phyloP scores from a whole-genome alignment of 108 stramenopile species.

The Ochromonas danica region DNA sequence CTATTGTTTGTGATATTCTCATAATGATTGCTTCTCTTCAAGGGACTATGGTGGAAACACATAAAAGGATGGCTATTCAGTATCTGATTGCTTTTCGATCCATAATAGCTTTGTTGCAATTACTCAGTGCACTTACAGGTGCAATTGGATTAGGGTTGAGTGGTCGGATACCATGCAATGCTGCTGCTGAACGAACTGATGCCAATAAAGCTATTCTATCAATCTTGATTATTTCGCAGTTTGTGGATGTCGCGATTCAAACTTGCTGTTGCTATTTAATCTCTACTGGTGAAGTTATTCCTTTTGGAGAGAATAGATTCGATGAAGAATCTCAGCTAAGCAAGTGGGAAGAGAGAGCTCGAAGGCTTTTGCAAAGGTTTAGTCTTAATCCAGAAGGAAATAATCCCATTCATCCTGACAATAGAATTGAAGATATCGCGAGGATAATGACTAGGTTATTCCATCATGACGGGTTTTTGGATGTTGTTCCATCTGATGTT shows the following conservation, averaged over 20 bases:
- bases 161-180: neutral
- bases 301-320: neutral
- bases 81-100: no score
- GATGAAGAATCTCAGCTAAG: neutral
- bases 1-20: no score
- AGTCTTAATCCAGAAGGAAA: neutral
- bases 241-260: neutral
- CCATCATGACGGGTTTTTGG: slow-evolving; percentile 37
- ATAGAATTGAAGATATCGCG: slow-evolving; percentile 42
- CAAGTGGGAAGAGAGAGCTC: neutral
- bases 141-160: no score
- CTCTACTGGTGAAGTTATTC: neutral
- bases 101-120: no score
- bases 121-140: no score
- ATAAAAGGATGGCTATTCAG: no score
- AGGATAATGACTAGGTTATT: slow-evolving; percentile 39
- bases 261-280: neutral
- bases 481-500: slow-evolving; percentile 47
- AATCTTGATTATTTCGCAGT: neutral
- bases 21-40: no score
- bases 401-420: neutral
- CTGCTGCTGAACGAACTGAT: neutral
- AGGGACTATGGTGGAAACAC: no score
- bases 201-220: neutral
- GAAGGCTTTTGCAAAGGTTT: neutral